A percentile compares a stretch with the other conserved stretches of the same genome.
Evolutionary conservation across 1,139 yeast genomes (phyloP).

Genomic region (Scheffersomyces illinoinensis): DNA sequence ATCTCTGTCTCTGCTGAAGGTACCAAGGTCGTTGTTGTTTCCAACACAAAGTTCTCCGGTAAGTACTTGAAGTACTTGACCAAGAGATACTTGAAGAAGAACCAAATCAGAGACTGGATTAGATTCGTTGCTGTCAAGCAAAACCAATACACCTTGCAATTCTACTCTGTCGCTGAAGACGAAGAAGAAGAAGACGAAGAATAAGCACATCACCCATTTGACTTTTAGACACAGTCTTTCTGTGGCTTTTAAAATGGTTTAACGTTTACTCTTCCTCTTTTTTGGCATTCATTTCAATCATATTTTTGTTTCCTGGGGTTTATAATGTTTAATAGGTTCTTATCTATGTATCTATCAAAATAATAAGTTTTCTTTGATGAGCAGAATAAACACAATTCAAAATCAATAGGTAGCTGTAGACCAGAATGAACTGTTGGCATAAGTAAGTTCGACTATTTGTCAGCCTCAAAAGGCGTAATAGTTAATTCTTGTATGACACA

Average conservation of each 20-base stretch:
- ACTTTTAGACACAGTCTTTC: background rate
- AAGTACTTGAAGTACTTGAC: constrained; percentile 99
- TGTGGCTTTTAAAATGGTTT: constrained; percentile 5
- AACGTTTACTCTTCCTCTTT: constrained; percentile 3
- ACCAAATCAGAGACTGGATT: constrained; percentile 99
- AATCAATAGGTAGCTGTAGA: background rate
- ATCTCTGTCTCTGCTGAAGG: constrained; percentile 87
- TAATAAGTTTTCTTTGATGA: background rate
- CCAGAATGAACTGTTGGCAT: background rate
- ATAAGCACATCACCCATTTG: constrained; percentile 2
- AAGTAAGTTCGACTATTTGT: too few relatives aligned
- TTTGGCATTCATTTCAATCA: constrained; percentile 3
- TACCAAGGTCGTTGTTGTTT: constrained; percentile 81
- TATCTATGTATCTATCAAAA: background rate
- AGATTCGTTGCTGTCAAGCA: constrained; percentile 97
- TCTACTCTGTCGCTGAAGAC: constrained; percentile 97
- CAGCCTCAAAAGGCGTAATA: too few relatives aligned
- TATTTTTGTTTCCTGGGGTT: constrained; percentile 9
- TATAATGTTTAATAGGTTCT: constrained; percentile 4
- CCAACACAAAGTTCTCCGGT: constrained; percentile 97
- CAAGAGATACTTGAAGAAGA: constrained; percentile 99
- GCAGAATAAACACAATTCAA: background rate
- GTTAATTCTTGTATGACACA: too few relatives aligned
- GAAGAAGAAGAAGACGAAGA: constrained; percentile 89
- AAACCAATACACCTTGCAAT: constrained; percentile 96